phyloP scores from a whole-genome alignment of 805 yeast species.

The Zygotorulaspora danielsina region DNA sequence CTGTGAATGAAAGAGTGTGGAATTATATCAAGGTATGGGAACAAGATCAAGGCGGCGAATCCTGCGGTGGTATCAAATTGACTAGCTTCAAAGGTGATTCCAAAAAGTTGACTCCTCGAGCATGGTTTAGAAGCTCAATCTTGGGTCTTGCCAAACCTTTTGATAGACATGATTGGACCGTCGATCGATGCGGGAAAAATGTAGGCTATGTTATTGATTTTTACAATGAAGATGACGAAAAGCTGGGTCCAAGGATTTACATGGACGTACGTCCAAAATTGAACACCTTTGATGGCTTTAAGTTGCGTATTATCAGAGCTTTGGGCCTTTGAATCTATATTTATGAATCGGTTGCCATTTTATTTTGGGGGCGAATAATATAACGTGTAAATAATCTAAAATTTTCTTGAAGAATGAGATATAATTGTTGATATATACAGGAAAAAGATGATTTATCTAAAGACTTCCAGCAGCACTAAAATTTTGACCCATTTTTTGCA shows the following conservation, averaged over 20 bases:
- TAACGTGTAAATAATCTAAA: slow-evolving; percentile 8
- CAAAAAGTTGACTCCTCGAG: slow-evolving; percentile 81
- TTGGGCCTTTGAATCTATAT: slow-evolving; percentile 43
- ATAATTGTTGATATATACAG: slow-evolving; percentile 10
- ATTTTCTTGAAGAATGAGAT: slow-evolving; percentile 1
- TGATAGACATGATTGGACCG: slow-evolving; percentile 94
- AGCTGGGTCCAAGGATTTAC: slow-evolving; percentile 54
- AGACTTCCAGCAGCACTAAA: slow-evolving; percentile 37
- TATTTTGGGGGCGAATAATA: background rate
- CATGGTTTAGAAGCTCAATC: slow-evolving; percentile 56
- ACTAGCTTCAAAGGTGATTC: slow-evolving; percentile 89
- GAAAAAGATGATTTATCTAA: slow-evolving; percentile 8
- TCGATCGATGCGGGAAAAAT: slow-evolving; percentile 76
- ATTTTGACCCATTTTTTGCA: slow-evolving; percentile 49
- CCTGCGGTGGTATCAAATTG: slow-evolving; percentile 81
- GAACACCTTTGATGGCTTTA: slow-evolving; percentile 74
- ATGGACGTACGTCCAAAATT: slow-evolving; percentile 91
- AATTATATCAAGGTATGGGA: slow-evolving; percentile 81
- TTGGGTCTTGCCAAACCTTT: slow-evolving; percentile 78
- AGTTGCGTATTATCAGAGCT: slow-evolving; percentile 60
- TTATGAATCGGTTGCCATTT: background rate
- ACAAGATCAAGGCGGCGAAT: slow-evolving; percentile 47
- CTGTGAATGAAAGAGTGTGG: slow-evolving; percentile 94
- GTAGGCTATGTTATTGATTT: slow-evolving; percentile 93
- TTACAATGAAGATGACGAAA: slow-evolving; percentile 43